These are phyloP conservation scores for Cercophora scortea DNA, from an alignment of 495 filamentous ascomycete genomes.

Conservation along the genomic window DNA sequence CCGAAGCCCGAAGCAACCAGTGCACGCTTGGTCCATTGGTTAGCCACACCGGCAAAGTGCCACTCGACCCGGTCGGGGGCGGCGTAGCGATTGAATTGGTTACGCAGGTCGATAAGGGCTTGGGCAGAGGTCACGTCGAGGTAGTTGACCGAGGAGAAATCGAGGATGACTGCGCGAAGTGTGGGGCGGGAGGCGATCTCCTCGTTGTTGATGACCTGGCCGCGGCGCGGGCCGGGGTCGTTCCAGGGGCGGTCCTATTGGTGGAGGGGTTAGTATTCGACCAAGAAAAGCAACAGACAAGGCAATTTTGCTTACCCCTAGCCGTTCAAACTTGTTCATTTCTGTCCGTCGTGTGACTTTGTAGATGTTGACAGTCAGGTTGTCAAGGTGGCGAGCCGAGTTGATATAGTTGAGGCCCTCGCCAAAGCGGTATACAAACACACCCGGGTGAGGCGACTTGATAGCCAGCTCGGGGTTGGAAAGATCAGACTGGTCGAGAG, in stretches of 20 bases:
- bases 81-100: constrained; percentile 42
- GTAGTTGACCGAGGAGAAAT: constrained; percentile 40
- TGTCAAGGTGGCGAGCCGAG: constrained; percentile 39
- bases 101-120: constrained; percentile 39
- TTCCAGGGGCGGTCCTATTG: constrained; percentile 62
- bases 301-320: constrained; percentile 26
- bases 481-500: constrained; percentile 31
- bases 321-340: constrained; percentile 24
- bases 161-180: constrained; percentile 41
- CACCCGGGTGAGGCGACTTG: constrained; percentile 35
- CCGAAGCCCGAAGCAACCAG: constrained; percentile 43
- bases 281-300: neutral
- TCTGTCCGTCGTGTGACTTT: constrained; percentile 33
- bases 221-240: constrained; percentile 70
- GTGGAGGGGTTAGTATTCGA: constrained; percentile 2
- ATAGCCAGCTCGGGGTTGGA: constrained; percentile 35
- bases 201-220: constrained; percentile 25
- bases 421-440: constrained; percentile 45
- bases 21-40: constrained; percentile 42
- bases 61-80: constrained; percentile 41
- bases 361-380: constrained; percentile 34
- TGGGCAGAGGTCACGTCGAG: constrained; percentile 43
- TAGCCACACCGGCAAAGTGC: constrained; percentile 42
- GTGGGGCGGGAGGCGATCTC: constrained; percentile 29
- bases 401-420: constrained; percentile 49